These are phyloP conservation scores for Ascochyta viciae-villosae DNA, from an alignment of 2,329 filamentous ascomycete genomes.

Conservation along the genomic window DNA sequence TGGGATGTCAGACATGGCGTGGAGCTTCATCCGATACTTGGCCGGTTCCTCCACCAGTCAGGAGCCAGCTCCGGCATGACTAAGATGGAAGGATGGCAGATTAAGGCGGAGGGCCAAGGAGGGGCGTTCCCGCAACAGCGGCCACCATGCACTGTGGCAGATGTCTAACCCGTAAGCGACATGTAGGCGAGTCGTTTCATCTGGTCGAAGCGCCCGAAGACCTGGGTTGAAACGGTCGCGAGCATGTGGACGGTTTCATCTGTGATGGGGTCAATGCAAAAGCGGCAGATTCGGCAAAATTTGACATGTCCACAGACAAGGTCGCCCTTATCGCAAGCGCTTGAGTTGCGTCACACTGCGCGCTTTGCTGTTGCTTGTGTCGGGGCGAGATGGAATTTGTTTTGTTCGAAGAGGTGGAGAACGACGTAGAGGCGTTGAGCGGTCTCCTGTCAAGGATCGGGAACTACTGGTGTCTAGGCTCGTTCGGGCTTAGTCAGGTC, in stretches of 20 bases:
- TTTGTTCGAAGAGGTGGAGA: conserved; percentile 1
- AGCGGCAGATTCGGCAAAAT: conserved; percentile 15
- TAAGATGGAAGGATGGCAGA: conserved; percentile 24
- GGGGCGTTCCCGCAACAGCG: conserved; percentile 31
- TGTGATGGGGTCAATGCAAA: conserved; percentile 35
- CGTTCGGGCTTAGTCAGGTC: conserved; percentile 1
- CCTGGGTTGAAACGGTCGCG: conserved; percentile 45
- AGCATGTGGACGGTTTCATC: conserved; percentile 41
- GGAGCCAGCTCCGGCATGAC: conserved; percentile 2
- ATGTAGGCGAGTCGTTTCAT: conserved; percentile 33
- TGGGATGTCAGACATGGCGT: conserved; percentile 23
- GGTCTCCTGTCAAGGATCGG: conserved; percentile 5
- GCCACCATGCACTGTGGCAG: conserved; percentile 28
- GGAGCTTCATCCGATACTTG: conserved; percentile 32
- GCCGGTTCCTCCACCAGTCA: conserved; percentile 40
- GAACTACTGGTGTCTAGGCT: not conserved
- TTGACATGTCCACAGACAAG: not conserved
- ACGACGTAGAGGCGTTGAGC: conserved; percentile 8
- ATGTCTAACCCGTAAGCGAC: conserved; percentile 19
- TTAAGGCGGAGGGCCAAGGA: conserved; percentile 26
- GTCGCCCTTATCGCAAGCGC: conserved; percentile 5
- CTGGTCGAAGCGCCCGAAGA: conserved; percentile 36
- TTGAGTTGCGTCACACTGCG: conserved; percentile 7
- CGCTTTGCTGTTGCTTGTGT: conserved; percentile 4
- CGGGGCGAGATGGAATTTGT: not conserved